phyloP scores from a whole-genome alignment of 2,329 filamentous ascomycete genomes.

The Aaosphaeria pasadenensis region DNA sequence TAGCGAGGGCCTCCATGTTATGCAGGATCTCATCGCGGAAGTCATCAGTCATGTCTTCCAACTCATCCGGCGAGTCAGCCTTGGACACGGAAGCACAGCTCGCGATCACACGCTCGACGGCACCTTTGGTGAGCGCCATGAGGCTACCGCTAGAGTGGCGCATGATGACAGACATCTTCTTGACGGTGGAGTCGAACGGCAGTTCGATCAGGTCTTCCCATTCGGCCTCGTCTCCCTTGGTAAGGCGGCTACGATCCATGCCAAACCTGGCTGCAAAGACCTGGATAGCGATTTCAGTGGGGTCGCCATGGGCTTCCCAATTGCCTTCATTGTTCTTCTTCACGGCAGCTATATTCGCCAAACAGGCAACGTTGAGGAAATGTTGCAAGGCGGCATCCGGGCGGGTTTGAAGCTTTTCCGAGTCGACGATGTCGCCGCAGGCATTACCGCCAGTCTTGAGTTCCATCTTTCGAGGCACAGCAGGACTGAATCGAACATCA shows the following conservation, averaged over 20 bases:
- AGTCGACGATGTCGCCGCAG: neutral
- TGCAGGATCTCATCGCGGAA: slow-evolving; percentile 48
- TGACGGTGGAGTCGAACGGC: slow-evolving; percentile 70
- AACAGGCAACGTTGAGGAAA: slow-evolving; percentile 26
- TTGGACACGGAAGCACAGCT: slow-evolving; percentile 56
- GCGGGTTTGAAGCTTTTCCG: slow-evolving; percentile 7
- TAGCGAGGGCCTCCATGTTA: slow-evolving; percentile 66
- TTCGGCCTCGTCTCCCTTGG: slow-evolving; percentile 9
- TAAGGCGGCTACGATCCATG: slow-evolving; percentile 51
- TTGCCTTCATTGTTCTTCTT: slow-evolving; percentile 39
- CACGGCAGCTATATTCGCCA: slow-evolving; percentile 52
- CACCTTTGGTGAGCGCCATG: slow-evolving; percentile 60
- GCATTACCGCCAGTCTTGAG: neutral
- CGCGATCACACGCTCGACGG: slow-evolving; percentile 60
- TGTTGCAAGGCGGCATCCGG: slow-evolving; percentile 14
- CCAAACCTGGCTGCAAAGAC: slow-evolving; percentile 70
- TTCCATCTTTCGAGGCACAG: slow-evolving; percentile 7
- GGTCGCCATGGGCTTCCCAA: slow-evolving; percentile 35
- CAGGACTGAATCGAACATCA: slow-evolving; percentile 25
- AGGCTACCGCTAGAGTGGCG: neutral
- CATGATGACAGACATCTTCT: slow-evolving; percentile 70
- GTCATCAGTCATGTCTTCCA: slow-evolving; percentile 28
- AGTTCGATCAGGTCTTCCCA: slow-evolving; percentile 57
- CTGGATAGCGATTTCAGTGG: slow-evolving; percentile 70
- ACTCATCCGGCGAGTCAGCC: slow-evolving; percentile 34